Evolutionary conservation across 768 basidiomycete species (phyloP).

Genomic region (Phlegmacium glaucopus): DNA sequence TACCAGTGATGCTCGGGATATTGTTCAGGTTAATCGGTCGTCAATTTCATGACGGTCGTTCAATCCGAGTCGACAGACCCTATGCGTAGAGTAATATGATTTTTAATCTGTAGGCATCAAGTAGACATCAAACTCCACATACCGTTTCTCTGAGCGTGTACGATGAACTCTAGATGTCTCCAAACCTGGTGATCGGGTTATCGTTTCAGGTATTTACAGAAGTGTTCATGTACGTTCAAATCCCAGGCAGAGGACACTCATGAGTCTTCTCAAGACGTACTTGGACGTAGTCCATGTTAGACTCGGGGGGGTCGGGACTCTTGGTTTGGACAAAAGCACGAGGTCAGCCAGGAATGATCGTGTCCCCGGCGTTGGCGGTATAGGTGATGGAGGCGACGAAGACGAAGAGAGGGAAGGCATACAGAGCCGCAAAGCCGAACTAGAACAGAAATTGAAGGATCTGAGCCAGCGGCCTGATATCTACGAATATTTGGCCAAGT

Average conservation of each 20-base stretch:
- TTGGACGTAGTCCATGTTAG: constrained; percentile 93
- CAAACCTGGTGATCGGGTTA: constrained; percentile 92
- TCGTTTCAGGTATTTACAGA: constrained; percentile 91
- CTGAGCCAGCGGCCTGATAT: constrained; percentile 76
- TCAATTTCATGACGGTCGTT: too few species aligned
- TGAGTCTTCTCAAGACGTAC: constrained; percentile 97
- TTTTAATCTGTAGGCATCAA: too few species aligned
- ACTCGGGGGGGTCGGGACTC: constrained; percentile 63
- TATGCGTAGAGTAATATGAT: too few species aligned
- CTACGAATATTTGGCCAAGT: constrained; percentile 81
- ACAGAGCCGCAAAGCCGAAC: constrained; percentile 56
- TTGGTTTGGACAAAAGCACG: constrained; percentile 80
- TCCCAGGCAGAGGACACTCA: constrained; percentile 88
- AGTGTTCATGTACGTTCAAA: constrained; percentile 96
- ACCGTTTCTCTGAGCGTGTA: constrained; percentile 97
- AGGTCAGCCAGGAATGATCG: constrained; percentile 66
- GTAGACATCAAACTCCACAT: constrained; percentile 97
- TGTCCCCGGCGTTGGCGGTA: constrained; percentile 67
- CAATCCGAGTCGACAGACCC: too few species aligned
- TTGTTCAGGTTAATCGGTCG: too few species aligned
- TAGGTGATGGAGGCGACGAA: constrained; percentile 60
- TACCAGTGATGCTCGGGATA: too few species aligned
- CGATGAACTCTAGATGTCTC: constrained; percentile 94
- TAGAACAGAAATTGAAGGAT: constrained; percentile 74
- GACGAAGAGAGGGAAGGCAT: constrained; percentile 32